Conservation (phyloP, 179 eudicot species). For the Beta corolliflora region DNA sequence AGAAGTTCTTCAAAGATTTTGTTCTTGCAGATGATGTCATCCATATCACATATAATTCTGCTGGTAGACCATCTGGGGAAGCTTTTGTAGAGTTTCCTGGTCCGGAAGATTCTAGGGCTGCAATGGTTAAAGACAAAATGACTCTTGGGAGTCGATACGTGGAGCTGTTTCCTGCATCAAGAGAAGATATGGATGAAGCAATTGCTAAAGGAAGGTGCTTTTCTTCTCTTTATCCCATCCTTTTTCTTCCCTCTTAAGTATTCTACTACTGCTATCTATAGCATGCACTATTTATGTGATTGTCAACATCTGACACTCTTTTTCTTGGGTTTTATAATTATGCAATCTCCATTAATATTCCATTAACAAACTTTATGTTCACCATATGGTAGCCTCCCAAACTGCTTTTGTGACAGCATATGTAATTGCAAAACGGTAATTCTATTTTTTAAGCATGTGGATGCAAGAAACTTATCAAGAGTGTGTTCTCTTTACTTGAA, state of each 20-base stretch:
- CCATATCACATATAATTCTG: slow-evolving; percentile 67
- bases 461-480: too few relatives aligned
- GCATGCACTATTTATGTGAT: neutral
- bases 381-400: too few relatives aligned
- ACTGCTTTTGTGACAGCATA: too few relatives aligned
- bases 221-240: neutral
- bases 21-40: slow-evolving; percentile 57
- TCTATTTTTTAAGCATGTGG: too few relatives aligned
- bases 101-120: slow-evolving; percentile 81
- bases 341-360: too few relatives aligned
- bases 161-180: slow-evolving; percentile 84
- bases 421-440: too few relatives aligned
- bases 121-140: slow-evolving; percentile 85
- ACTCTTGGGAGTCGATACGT: slow-evolving; percentile 83
- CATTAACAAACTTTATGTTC: too few relatives aligned
- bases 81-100: slow-evolving; percentile 84
- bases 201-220: slow-evolving; percentile 68
- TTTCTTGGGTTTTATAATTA: neutral
- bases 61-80: slow-evolving; percentile 84
- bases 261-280: neutral
- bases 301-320: neutral
- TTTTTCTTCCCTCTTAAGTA: neutral
- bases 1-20: slow-evolving; percentile 71
- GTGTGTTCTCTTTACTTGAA: too few relatives aligned
- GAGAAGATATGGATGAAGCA: slow-evolving; percentile 83